Conservation (phyloP, 345 rosid species). For the Sapria himalayana region DNA sequence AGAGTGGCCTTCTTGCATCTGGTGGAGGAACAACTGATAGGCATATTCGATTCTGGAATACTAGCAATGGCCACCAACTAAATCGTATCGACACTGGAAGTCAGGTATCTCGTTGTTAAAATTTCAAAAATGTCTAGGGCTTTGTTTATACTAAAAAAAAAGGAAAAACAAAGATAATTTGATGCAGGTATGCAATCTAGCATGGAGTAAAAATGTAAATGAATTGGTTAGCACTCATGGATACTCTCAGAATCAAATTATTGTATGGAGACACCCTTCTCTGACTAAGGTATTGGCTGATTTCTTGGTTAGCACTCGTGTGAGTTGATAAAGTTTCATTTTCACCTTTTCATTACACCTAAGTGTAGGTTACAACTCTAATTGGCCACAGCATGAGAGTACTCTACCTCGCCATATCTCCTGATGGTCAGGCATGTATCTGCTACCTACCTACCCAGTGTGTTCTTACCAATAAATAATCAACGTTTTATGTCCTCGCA, state of each 20-base stretch:
- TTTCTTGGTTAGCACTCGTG: too few species aligned
- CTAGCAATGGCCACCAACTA: constrained; percentile 64
- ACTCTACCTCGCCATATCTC: constrained; percentile 79
- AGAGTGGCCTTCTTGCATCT: constrained; percentile 79
- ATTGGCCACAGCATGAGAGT: constrained; percentile 89
- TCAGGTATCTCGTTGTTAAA: constrained; percentile 60
- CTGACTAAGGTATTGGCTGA: constrained; percentile 42
- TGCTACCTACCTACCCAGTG: background rate
- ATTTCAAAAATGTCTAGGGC: too few species aligned
- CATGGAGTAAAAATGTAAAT: constrained; percentile 95
- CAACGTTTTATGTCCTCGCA: constrained; percentile 9
- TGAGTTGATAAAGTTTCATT: too few species aligned
- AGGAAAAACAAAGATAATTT: too few species aligned
- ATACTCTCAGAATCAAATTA: constrained; percentile 90
- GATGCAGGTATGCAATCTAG: constrained; percentile 81
- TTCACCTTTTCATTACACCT: too few species aligned
- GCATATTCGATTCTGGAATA: constrained; percentile 92
- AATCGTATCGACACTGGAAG: constrained; percentile 86
- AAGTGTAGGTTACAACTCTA: constrained; percentile 69
- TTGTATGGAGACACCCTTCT: constrained; percentile 96
- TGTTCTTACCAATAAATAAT: too few species aligned
- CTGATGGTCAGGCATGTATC: constrained; percentile 87
- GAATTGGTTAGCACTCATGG: constrained; percentile 96
- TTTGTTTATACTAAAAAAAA: too few species aligned
- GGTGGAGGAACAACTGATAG: constrained; percentile 98